Evolutionary conservation across 495 filamentous ascomycete genomes (phyloP).

Genomic region (Penicillium bovifimosum): DNA sequence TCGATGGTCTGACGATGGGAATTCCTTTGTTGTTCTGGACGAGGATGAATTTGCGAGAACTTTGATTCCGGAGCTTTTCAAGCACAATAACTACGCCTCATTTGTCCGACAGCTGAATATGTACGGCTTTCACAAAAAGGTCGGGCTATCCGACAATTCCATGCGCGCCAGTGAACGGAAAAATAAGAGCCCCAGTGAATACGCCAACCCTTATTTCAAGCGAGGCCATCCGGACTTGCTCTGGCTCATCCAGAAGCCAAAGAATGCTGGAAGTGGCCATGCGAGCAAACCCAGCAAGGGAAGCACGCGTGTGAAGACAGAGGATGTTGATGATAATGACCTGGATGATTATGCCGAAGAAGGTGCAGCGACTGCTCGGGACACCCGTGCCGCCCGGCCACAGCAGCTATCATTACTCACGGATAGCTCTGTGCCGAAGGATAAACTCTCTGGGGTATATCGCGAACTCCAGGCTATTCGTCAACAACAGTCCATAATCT

Average conservation of each 20-base stretch:
- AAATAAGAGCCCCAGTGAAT: slow-evolving; percentile 96
- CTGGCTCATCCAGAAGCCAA: slow-evolving; percentile 97
- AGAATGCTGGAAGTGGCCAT: slow-evolving; percentile 50
- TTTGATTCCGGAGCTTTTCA: slow-evolving; percentile 94
- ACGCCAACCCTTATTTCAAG: slow-evolving; percentile 93
- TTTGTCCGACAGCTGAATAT: slow-evolving; percentile 98
- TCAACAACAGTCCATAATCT: slow-evolving; percentile 78
- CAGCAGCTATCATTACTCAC: slow-evolving; percentile 41
- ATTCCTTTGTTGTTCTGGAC: slow-evolving; percentile 93
- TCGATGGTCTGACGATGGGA: slow-evolving; percentile 92
- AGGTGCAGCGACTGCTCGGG: slow-evolving; percentile 25
- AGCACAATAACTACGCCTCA: slow-evolving; percentile 98
- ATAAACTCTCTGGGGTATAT: slow-evolving; percentile 72
- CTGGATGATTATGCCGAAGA: slow-evolving; percentile 64
- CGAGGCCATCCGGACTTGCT: slow-evolving; percentile 87
- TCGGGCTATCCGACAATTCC: slow-evolving; percentile 93
- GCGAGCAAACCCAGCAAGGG: slow-evolving; percentile 46
- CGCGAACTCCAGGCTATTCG: slow-evolving; percentile 75
- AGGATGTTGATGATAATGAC: slow-evolving; percentile 62
- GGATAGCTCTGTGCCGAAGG: slow-evolving; percentile 54
- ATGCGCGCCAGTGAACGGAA: slow-evolving; percentile 96
- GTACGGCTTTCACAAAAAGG: slow-evolving; percentile 99
- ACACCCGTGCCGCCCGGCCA: slow-evolving; percentile 30
- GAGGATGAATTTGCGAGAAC: slow-evolving; percentile 99
- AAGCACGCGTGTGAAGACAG: slow-evolving; percentile 56